Conservation (phyloP, 305 asterid genomes). For the Plantago rigida region DNA sequence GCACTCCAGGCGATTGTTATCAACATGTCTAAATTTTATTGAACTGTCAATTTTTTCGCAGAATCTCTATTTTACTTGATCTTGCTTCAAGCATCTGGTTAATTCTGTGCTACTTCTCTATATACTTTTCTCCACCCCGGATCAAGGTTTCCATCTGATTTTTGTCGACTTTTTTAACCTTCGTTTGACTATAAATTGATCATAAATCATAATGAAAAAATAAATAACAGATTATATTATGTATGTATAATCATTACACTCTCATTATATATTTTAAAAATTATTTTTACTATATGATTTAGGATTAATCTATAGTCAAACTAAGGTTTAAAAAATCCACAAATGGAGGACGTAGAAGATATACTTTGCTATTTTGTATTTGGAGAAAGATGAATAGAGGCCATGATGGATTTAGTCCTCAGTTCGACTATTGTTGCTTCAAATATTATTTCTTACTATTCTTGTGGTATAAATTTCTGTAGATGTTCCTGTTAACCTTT, state of each 20-base stretch:
- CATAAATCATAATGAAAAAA: too few relatives aligned
- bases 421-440: slow-evolving; percentile 18
- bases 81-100: slow-evolving; percentile 19
- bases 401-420: slow-evolving; percentile 8
- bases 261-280: too few relatives aligned
- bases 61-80: slow-evolving; percentile 13
- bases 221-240: too few relatives aligned
- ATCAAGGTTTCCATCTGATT: neutral
- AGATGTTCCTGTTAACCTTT: neutral
- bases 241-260: too few relatives aligned
- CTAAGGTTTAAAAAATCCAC: too few relatives aligned
- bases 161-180: too few relatives aligned
- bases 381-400: slow-evolving; percentile 5
- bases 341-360: too few relatives aligned
- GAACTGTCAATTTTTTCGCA: neutral
- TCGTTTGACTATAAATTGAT: too few relatives aligned
- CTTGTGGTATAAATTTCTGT: neutral
- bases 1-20: neutral
- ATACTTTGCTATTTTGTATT: neutral
- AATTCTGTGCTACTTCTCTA: slow-evolving; percentile 1
- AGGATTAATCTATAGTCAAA: too few relatives aligned
- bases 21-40: slow-evolving; percentile 7
- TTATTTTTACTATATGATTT: too few relatives aligned
- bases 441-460: neutral
- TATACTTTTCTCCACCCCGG: neutral